Conservation (phyloP, 768 basidiomycete species). For the Podaxis carcinomalis region DNA sequence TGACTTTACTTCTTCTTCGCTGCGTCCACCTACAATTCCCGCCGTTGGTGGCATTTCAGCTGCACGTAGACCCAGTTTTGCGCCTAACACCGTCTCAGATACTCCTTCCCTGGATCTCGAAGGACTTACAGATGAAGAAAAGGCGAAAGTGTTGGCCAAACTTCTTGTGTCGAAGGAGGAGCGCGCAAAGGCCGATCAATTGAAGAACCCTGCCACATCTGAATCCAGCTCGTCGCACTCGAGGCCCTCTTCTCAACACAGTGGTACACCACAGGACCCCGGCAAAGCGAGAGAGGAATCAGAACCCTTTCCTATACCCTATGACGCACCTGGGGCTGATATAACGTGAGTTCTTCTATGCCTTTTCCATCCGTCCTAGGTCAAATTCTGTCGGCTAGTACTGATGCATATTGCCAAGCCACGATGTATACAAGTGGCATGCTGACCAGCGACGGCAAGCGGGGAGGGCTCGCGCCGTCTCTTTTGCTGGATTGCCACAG, state of each 20-base stretch:
- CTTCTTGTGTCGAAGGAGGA: conserved; percentile 80
- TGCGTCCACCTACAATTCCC: neutral
- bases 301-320: conserved; percentile 84
- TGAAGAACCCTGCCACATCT: conserved; percentile 12
- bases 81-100: conserved; percentile 20
- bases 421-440: conserved; percentile 96
- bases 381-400: neutral
- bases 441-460: conserved; percentile 61
- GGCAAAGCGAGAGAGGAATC: conserved; percentile 40
- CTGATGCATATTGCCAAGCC: conserved; percentile 35
- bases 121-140: conserved; percentile 75
- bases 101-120: conserved; percentile 42
- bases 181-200: conserved; percentile 29
- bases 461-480: conserved; percentile 62
- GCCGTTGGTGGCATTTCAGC: conserved; percentile 30
- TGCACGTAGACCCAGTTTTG: conserved; percentile 16
- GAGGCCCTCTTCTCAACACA: conserved; percentile 4
- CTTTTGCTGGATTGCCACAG: conserved; percentile 55
- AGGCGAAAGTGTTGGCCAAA: conserved; percentile 71
- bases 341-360: conserved; percentile 69
- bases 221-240: neutral
- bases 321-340: conserved; percentile 83
- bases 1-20: conserved; percentile 7
- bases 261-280: conserved; percentile 1
- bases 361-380: conserved; percentile 3